Conservation (phyloP, 1,139 yeast species). For the Hemisphaericaspora lyxosophila region DNA sequence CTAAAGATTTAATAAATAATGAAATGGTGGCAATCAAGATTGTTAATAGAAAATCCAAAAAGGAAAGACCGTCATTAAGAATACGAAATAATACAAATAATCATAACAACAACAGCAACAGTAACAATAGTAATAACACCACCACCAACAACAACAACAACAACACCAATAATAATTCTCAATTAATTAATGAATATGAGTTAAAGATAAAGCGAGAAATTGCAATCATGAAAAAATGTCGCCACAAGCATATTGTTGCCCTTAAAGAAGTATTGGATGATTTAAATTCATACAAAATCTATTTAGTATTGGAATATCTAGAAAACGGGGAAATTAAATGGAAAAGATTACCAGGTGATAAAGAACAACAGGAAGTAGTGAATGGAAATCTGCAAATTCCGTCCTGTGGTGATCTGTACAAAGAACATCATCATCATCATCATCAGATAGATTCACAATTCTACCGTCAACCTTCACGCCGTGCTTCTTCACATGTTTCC, state of each 20-base stretch:
- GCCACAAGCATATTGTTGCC: constrained; percentile 87
- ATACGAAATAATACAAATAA: constrained; percentile 35
- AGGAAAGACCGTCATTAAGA: constrained; percentile 53
- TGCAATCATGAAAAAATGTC: constrained; percentile 93
- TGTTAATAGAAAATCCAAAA: constrained; percentile 69
- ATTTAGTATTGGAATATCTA: constrained; percentile 85
- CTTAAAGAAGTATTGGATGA: constrained; percentile 91
- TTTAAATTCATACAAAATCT: constrained; percentile 76
- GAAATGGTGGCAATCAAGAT: constrained; percentile 90
- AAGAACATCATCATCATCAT: not conserved
- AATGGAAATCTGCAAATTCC: constrained; percentile 29
- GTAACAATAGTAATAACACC: not conserved
- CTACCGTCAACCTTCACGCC: constrained; percentile 11
- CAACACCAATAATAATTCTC: constrained; percentile 10
- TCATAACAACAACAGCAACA: not conserved
- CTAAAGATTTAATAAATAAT: constrained; percentile 66
- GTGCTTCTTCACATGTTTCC: constrained; percentile 11
- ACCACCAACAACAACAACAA: not conserved
- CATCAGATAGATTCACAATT: constrained; percentile 1
- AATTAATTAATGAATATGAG: constrained; percentile 41
- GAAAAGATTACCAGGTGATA: constrained; percentile 45
- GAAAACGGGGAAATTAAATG: constrained; percentile 92
- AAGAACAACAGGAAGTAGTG: constrained; percentile 3
- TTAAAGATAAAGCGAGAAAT: constrained; percentile 84
- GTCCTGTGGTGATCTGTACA: constrained; percentile 30